Conservation (phyloP, 345 rosid species). For the Geranium brycei region DNA sequence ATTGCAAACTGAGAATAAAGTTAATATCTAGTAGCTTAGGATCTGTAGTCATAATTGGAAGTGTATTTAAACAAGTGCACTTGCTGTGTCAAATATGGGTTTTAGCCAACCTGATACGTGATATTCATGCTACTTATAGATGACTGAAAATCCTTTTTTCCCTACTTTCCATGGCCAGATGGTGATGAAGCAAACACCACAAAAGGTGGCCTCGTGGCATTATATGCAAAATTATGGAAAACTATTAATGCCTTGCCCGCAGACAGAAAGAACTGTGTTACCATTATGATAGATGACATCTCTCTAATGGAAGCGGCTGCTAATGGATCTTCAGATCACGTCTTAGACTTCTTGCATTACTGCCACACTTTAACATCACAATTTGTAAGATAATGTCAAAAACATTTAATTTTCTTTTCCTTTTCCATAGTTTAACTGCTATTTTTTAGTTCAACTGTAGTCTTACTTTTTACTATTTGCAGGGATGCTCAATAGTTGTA, state of each 20-base stretch:
- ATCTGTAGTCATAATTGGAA: no score
- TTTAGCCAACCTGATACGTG: no score
- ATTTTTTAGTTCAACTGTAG: not conserved
- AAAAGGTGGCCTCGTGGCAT: constrained; percentile 30
- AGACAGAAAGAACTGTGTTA: constrained; percentile 25
- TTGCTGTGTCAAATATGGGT: no score
- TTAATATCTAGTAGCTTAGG: no score
- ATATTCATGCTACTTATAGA: not conserved
- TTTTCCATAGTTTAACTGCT: not conserved
- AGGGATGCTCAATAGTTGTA: constrained; percentile 62
- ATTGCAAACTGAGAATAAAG: no score
- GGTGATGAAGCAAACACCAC: constrained; percentile 24
- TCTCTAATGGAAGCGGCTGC: constrained; percentile 76
- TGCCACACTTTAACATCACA: constrained; percentile 65
- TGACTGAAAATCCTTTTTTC: not conserved
- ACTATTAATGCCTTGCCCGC: constrained; percentile 30
- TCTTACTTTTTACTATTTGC: constrained; percentile 7
- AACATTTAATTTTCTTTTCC: not conserved
- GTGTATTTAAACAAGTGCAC: no score
- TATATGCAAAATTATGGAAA: constrained; percentile 45
- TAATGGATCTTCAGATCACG: constrained; percentile 42
- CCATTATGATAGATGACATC: constrained; percentile 77
- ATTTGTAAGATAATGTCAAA: constrained; percentile 37
- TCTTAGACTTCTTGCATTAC: constrained; percentile 71
- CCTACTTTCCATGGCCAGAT: constrained; percentile 21